A percentile compares a stretch with the other conserved stretches of the same genome.
These are phyloP conservation scores for Hypomyces perniciosus DNA, from an alignment of 2,329 filamentous ascomycete genomes.

Conservation along the genomic window DNA sequence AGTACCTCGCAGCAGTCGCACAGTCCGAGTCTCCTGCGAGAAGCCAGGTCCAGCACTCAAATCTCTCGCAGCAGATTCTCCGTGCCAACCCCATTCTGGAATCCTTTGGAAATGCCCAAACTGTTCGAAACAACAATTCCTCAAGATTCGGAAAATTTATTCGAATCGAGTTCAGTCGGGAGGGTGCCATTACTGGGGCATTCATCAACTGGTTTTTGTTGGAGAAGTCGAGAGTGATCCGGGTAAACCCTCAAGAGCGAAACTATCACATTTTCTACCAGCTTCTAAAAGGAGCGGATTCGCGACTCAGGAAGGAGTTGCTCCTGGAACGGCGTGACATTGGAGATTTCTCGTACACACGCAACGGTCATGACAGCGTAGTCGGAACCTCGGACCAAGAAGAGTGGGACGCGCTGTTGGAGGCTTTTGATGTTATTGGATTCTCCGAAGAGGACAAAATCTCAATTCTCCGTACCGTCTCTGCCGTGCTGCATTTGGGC, in stretches of 20 bases:
- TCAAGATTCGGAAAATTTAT: slow-evolving; percentile 99
- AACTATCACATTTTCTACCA: slow-evolving; percentile 99
- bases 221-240: slow-evolving; percentile 96
- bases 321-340: slow-evolving; percentile 69
- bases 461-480: slow-evolving; percentile 78
- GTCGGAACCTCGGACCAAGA: slow-evolving; percentile 81
- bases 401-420: slow-evolving; percentile 85
- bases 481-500: slow-evolving; percentile 86
- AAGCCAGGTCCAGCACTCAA: slow-evolving; percentile 62
- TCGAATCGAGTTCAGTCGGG: slow-evolving; percentile 84
- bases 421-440: slow-evolving; percentile 92
- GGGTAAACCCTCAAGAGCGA: slow-evolving; percentile 77
- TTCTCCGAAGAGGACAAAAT: slow-evolving; percentile 80
- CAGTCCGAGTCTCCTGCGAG: slow-evolving; percentile 68
- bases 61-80: slow-evolving; percentile 91
- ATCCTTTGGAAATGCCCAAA: slow-evolving; percentile 97
- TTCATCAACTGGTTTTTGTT: slow-evolving; percentile 98
- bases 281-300: slow-evolving; percentile 76
- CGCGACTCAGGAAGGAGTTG: slow-evolving; percentile 66
- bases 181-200: slow-evolving; percentile 86
- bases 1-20: slow-evolving; percentile 93
- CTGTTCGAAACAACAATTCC: slow-evolving; percentile 96
- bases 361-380: slow-evolving; percentile 86
- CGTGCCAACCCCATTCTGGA: slow-evolving; percentile 95
- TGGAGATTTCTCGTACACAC: slow-evolving; percentile 87